phyloP scores from a whole-genome alignment of 2,329 filamentous ascomycete species.

The Emericellopsis cladophorae region DNA sequence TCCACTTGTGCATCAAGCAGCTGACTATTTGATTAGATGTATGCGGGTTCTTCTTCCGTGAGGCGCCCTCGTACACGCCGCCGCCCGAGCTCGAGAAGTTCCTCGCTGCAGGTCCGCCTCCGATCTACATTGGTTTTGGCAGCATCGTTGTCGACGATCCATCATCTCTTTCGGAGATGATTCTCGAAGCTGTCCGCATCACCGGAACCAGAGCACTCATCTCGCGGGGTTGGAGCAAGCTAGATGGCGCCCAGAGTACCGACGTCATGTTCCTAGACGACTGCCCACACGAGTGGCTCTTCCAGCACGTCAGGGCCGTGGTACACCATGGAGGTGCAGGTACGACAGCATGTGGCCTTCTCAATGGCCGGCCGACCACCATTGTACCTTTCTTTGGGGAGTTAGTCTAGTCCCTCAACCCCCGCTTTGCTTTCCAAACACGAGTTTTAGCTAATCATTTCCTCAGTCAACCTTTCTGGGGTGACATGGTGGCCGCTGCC shows the following conservation, averaged over 20 bases:
- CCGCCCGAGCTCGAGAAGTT: slow-evolving; percentile 39
- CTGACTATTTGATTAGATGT: slow-evolving; percentile 34
- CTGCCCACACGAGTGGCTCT: slow-evolving; percentile 55
- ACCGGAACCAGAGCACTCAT: slow-evolving; percentile 48
- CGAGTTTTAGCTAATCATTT: background rate
- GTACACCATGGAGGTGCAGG: slow-evolving; percentile 55
- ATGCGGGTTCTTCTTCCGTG: slow-evolving; percentile 10
- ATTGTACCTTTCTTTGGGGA: slow-evolving; percentile 56
- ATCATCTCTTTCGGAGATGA: slow-evolving; percentile 34
- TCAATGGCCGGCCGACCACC: slow-evolving; percentile 46
- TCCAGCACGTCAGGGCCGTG: slow-evolving; percentile 34
- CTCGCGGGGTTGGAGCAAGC: slow-evolving; percentile 51
- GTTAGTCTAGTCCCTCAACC: slow-evolving; percentile 1
- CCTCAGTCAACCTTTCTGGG: slow-evolving; percentile 28
- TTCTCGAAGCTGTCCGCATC: slow-evolving; percentile 43
- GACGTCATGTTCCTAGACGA: slow-evolving; percentile 49
- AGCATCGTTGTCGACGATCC: slow-evolving; percentile 53
- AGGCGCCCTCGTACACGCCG: slow-evolving; percentile 23
- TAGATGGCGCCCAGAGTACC: slow-evolving; percentile 32
- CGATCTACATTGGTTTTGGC: slow-evolving; percentile 55
- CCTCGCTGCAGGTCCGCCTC: slow-evolving; percentile 40
- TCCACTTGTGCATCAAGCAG: background rate
- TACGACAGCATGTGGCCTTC: slow-evolving; percentile 50
- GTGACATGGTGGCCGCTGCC: slow-evolving; percentile 23
- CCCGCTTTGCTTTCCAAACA: background rate